phyloP scores from a whole-genome alignment of 2,329 filamentous ascomycete genomes.

The Blumeriella jaapii region DNA sequence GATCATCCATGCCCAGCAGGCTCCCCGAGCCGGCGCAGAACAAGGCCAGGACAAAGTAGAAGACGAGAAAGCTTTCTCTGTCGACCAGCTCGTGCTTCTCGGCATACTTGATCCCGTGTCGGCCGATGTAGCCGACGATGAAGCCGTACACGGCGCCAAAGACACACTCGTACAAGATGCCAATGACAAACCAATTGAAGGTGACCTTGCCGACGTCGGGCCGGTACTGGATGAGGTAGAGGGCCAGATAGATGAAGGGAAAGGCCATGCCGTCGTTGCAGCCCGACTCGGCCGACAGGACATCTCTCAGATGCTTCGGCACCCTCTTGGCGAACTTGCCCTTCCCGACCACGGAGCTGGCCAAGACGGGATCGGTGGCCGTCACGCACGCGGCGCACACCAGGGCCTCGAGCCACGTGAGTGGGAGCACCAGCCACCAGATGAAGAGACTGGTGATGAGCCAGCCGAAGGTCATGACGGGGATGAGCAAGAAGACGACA shows the following conservation, averaged over 20 bases:
- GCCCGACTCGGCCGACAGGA: conserved; percentile 91
- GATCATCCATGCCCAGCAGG: conserved; percentile 81
- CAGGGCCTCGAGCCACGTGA: conserved; percentile 85
- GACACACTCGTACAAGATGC: conserved; percentile 89
- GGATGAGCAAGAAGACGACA: conserved; percentile 74
- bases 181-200: conserved; percentile 80
- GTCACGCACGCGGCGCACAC: conserved; percentile 87
- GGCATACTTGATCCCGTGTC: conserved; percentile 80
- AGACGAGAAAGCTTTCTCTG: conserved; percentile 93
- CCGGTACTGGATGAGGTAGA: conserved; percentile 80
- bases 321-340: conserved; percentile 97
- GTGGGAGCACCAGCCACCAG: conserved; percentile 72
- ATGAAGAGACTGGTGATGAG: conserved; percentile 85
- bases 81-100: conserved; percentile 82
- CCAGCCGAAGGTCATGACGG: conserved; percentile 97
- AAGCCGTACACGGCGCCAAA: conserved; percentile 89
- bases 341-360: conserved; percentile 95
- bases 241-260: conserved; percentile 85
- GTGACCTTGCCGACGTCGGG: conserved; percentile 57
- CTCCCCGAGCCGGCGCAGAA: conserved; percentile 90
- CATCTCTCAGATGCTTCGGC: conserved; percentile 90
- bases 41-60: conserved; percentile 93
- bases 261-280: conserved; percentile 99
- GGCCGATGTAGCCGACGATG: conserved; percentile 73
- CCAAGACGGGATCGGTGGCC: conserved; percentile 90